Conservation (phyloP, 192 early-diverging fungal species). For the Linnemannia zychae region DNA sequence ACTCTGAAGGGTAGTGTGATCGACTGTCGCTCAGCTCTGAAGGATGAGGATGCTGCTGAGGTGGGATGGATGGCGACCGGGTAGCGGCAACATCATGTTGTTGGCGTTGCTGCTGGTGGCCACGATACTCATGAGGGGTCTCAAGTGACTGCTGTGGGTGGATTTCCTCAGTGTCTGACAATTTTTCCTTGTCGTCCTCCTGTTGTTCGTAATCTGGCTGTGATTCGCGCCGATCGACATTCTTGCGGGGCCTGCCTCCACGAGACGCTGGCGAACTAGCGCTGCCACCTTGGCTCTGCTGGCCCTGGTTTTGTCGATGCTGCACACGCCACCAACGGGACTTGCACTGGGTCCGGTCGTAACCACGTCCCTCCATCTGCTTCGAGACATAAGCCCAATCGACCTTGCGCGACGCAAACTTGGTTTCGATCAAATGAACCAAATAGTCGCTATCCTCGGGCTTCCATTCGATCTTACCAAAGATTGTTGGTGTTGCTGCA, state of each 20-base stretch:
- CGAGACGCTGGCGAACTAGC: slow-evolving; percentile 15
- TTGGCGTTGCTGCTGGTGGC: background rate
- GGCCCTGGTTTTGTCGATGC: slow-evolving; percentile 41
- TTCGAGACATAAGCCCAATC: slow-evolving; percentile 56
- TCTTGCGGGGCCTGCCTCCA: slow-evolving; percentile 20
- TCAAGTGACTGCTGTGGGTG: background rate
- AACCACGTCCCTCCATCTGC: slow-evolving; percentile 55
- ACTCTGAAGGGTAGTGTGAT: background rate
- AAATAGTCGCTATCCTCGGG: slow-evolving; percentile 53
- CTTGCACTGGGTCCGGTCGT: slow-evolving; percentile 56
- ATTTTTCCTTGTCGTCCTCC: slow-evolving; percentile 9
- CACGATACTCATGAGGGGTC: background rate
- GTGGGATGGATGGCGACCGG: background rate
- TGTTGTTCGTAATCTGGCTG: background rate
- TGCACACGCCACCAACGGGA: slow-evolving; percentile 56
- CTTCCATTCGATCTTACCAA: slow-evolving; percentile 57
- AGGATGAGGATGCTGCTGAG: background rate
- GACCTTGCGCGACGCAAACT: slow-evolving; percentile 53
- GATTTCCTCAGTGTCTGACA: background rate
- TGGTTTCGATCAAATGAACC: slow-evolving; percentile 47
- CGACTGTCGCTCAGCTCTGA: background rate
- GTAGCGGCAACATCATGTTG: background rate
- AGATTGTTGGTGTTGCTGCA: slow-evolving; percentile 43
- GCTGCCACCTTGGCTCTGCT: slow-evolving; percentile 13
- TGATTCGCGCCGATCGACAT: slow-evolving; percentile 10